phyloP scores from a whole-genome alignment of 1,139 yeast genomes.

The Arxiozyma slooffiae region DNA sequence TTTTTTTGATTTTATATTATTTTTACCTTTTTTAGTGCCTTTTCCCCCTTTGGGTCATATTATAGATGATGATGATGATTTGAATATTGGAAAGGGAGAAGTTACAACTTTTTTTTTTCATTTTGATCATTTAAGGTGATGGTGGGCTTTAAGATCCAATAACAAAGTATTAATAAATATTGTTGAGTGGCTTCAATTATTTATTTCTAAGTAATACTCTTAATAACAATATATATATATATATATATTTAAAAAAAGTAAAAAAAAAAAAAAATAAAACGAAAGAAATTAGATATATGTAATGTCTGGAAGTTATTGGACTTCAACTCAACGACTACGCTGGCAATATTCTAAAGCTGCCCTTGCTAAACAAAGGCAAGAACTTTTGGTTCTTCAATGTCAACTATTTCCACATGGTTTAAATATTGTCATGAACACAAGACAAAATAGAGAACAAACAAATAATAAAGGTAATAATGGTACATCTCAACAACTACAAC shows the following conservation, averaged over 20 bases:
- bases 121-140: too few relatives aligned
- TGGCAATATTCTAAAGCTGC: slow-evolving; percentile 53
- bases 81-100: too few relatives aligned
- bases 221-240: too few relatives aligned
- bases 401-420: slow-evolving; percentile 29
- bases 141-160: too few relatives aligned
- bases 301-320: slow-evolving; percentile 63
- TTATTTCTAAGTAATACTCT: too few relatives aligned
- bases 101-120: too few relatives aligned
- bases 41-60: neutral
- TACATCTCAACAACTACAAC: slow-evolving; percentile 1
- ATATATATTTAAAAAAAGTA: too few relatives aligned
- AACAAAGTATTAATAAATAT: too few relatives aligned
- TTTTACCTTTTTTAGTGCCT: too few relatives aligned
- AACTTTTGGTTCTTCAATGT: slow-evolving; percentile 32
- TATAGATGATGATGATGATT: too few relatives aligned
- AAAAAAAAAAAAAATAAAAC: neutral
- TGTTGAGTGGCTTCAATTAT: too few relatives aligned
- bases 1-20: too few relatives aligned
- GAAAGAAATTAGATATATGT: neutral
- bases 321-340: slow-evolving; percentile 49
- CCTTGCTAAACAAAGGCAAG: slow-evolving; percentile 35
- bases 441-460: slow-evolving; percentile 12
- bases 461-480: neutral
- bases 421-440: slow-evolving; percentile 25